phyloP scores from a whole-genome alignment of 148 eudicot genomes.

The Silene conica region DNA sequence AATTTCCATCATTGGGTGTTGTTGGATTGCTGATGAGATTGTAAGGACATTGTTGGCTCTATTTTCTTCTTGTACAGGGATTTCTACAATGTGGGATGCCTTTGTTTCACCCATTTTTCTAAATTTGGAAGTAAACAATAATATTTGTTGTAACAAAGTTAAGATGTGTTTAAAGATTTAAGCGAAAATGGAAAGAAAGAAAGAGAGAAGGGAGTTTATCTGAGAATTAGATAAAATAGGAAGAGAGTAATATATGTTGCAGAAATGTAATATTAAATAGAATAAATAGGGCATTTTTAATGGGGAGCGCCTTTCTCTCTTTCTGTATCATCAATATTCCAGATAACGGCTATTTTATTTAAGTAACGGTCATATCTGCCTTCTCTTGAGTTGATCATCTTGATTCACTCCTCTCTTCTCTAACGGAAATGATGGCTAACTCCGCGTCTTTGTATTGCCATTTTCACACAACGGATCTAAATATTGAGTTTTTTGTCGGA shows the following conservation, averaged over 20 bases:
- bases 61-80: conserved; percentile 40
- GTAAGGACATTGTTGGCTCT: background rate
- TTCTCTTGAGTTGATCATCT: background rate
- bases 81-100: conserved; percentile 62
- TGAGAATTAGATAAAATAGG: background rate
- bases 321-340: too few relatives aligned
- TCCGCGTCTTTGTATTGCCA: too few relatives aligned
- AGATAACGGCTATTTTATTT: background rate
- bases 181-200: background rate
- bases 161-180: background rate
- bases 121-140: background rate
- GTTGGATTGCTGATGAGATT: conserved; percentile 36
- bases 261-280: too few relatives aligned
- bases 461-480: too few relatives aligned
- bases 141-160: too few relatives aligned
- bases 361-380: conserved; percentile 11
- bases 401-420: too few relatives aligned
- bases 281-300: background rate
- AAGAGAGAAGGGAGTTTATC: background rate
- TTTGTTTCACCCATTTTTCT: conserved; percentile 39
- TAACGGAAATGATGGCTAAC: too few relatives aligned
- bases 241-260: too few relatives aligned
- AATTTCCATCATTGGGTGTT: conserved; percentile 80
- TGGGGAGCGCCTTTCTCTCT: too few relatives aligned
- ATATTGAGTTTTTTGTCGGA: too few relatives aligned